Base-by-base conservation (phyloP, 257 asterid genomes). In the Solanum habrochaites region DNA sequence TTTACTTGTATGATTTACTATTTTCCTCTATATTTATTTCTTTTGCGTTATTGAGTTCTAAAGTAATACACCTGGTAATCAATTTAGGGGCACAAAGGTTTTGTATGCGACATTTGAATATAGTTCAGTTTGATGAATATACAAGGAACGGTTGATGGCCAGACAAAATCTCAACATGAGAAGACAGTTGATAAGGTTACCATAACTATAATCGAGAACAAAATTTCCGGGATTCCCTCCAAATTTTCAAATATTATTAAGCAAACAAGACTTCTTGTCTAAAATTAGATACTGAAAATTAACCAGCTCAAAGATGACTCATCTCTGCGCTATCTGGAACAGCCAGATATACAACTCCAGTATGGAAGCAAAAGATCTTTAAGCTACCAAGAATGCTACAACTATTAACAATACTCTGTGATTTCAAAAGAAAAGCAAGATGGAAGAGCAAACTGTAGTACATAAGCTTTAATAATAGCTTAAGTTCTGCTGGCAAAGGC, bases 401-500 rank as follows among this genome's bases (percentile, higher is more conserved):
- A 69, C 85, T 80, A 80, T 80, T 47, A 10, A 29, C 45, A 80
- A 29, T 49, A 29, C 43, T 80, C 40, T 43, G 11, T 45, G 66
- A 78, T 45, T 47, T 47, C 66, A 80, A 16, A 80, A 49, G 67
- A 80, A 47, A 80, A 25, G 43, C n/a, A 16, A 47, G 12, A 80
- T 3, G 69, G 69, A 80, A 16, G 45, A 40, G 62, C 67, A 70
- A 58, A 42, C 9, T 71, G 72, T 52, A n/a, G 81, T 37, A 62
- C 86, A 84, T 73, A 70, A 7, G 71, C 83, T 58, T 85, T 15
- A 49, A 85, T 67, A 58, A 85, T 69, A 73, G 80, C 80, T 88
- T 88, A 93, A 83, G 90, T 91, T 86, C 89, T 85, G 87, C 60
- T 64, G 70, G 91, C 93, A 89, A 91, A 91, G 56, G 91, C 93